phyloP scores from a whole-genome alignment of 331 rosid genomes.

The Malus hybrid region DNA sequence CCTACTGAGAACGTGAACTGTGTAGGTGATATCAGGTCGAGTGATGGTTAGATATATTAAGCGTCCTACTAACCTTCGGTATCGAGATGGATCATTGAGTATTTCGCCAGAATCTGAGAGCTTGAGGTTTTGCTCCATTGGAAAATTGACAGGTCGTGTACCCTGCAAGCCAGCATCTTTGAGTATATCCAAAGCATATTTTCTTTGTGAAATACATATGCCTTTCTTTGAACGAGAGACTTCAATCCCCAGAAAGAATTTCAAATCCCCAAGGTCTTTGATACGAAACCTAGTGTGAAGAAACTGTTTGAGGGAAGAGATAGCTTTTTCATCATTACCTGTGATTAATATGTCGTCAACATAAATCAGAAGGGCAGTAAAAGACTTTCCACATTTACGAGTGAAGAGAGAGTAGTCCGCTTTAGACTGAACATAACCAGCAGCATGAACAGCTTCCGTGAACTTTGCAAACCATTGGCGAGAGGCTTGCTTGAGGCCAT shows the following conservation, averaged over 20 bases:
- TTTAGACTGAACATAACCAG: neutral
- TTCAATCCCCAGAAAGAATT: too few relatives aligned
- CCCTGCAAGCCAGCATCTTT: neutral
- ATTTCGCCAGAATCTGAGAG: neutral
- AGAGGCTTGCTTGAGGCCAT: neutral
- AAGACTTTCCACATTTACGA: too few relatives aligned
- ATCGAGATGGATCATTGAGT: neutral
- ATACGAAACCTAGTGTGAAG: neutral
- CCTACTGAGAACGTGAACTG: neutral
- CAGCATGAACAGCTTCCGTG: neutral
- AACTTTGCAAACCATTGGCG: neutral
- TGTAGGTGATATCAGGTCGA: neutral
- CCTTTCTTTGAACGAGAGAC: too few relatives aligned
- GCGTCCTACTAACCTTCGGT: neutral
- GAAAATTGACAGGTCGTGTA: neutral
- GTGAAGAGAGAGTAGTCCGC: neutral
- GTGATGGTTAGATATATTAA: neutral
- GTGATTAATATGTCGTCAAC: neutral
- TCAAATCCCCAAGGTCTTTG: neutral
- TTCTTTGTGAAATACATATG: neutral
- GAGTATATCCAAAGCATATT: neutral
- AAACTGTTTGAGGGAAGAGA: neutral
- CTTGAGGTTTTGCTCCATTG: neutral
- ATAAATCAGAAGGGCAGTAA: neutral
- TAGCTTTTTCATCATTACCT: neutral